Evolutionary conservation across 2,329 filamentous ascomycete genomes (phyloP), one percentile per base, ranked within the genome.

Genomic region (Exophiala sideris): DNA sequence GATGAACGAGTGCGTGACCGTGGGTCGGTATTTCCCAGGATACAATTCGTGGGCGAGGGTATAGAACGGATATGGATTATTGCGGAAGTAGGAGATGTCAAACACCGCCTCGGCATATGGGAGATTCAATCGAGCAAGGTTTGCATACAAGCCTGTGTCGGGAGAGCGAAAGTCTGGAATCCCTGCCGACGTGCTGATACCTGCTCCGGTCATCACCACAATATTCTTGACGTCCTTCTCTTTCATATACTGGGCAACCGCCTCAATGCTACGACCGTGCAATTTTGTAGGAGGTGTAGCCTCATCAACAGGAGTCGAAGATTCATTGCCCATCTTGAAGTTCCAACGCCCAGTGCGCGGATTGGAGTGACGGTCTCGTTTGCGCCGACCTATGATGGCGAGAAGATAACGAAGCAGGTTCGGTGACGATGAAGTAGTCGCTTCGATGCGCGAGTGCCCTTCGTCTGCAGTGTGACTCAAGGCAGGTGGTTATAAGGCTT

Each of bases 131-230:
- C 88, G 83, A 18, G 88, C 87, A 29, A 99, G 84, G 67, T 97
- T 97, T 65, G 89, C 86, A 71, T 99, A 99, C 9, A 99, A 81
- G 2, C 94, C 94, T 0, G 92, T 97, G 54, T 90, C 87, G 58
- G 92, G 91, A 1, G 91, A 95, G 60, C 94, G 82, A 70, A 97
- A 99, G 73, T 99, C 94, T 58, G 94, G 94, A 59, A 99, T 92
- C 73, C 76, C 73, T 1, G 73, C 75, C n/a, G 75, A 77, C 3
- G 69, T 72, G 56, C 66, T 76, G 62, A 96, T 95, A 45, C 92
- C 92, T 10, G 92, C 91, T 54, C 92, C 92, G 2, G 88, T 91
- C 83, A 97, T 84, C 58, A 96, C 87, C 20, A 95, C 89, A 53
- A 99, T 87, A 46, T 80, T 80, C 64, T 80, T 80, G 33, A 80